phyloP scores from a whole-genome alignment of 106 monocot genomes.

The Dioscorea zingiberensis region DNA sequence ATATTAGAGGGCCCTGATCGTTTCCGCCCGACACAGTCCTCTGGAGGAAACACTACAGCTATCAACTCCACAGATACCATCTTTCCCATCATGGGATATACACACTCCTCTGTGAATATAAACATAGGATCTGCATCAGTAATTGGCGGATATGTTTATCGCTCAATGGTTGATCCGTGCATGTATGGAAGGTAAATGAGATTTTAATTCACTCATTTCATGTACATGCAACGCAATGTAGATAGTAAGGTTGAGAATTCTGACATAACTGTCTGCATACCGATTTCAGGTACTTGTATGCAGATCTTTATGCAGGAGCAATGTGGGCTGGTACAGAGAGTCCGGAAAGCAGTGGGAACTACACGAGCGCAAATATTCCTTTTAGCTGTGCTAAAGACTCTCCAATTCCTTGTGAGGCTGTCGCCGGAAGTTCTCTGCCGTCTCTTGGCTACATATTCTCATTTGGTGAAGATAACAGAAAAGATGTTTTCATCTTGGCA shows the following conservation, averaged over 20 bases:
- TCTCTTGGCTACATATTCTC: conserved; percentile 70
- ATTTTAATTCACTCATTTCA: background rate
- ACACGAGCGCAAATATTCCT: conserved; percentile 35
- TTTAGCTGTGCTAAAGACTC: conserved; percentile 61
- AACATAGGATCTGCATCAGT: conserved; percentile 65
- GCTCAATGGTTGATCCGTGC: conserved; percentile 79
- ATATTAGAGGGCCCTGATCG: conserved; percentile 69
- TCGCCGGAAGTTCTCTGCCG: conserved; percentile 36
- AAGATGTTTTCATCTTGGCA: conserved; percentile 53
- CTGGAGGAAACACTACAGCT: conserved; percentile 35
- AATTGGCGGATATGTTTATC: conserved; percentile 78
- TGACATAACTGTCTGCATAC: background rate
- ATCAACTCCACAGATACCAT: conserved; percentile 22
- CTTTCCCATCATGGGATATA: conserved; percentile 79
- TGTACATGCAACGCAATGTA: too few species aligned
- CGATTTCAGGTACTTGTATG: conserved; percentile 63
- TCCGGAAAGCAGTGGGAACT: conserved; percentile 72
- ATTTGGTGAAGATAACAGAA: conserved; percentile 69
- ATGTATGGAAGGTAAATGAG: conserved; percentile 70
- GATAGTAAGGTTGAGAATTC: background rate
- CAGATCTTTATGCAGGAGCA: conserved; percentile 54
- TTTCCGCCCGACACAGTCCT: conserved; percentile 27
- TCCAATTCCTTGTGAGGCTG: conserved; percentile 63
- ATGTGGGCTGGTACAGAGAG: conserved; percentile 71
- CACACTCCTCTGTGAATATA: conserved; percentile 49